These are phyloP conservation scores for Schwanniomyces etchellsii DNA, from an alignment of 1,139 yeast species.

Conservation along the genomic window DNA sequence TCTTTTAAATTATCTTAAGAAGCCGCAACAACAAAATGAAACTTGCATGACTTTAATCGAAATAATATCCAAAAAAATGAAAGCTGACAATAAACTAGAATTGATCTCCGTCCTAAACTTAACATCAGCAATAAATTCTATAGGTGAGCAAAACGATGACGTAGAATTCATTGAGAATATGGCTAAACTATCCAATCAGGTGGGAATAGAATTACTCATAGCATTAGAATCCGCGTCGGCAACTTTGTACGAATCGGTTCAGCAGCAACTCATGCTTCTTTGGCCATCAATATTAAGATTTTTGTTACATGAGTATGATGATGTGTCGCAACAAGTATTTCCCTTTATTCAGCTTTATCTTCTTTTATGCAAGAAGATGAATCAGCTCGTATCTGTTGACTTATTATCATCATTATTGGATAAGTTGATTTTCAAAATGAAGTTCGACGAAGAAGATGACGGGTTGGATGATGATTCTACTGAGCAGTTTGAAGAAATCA, in stretches of 20 bases:
- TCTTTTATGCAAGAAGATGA: constrained; percentile 59
- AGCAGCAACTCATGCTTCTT: constrained; percentile 31
- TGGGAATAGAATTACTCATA: constrained; percentile 69
- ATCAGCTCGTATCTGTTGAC: constrained; percentile 30
- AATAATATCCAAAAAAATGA: constrained; percentile 88
- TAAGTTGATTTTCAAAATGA: constrained; percentile 72
- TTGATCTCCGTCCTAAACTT: constrained; percentile 66
- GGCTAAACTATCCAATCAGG: constrained; percentile 68
- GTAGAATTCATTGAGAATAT: constrained; percentile 72
- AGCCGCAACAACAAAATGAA: constrained; percentile 40
- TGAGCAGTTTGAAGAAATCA: constrained; percentile 73
- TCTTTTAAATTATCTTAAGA: constrained; percentile 58
- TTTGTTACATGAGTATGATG: constrained; percentile 80
- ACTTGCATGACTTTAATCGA: constrained; percentile 76
- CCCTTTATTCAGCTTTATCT: constrained; percentile 75
- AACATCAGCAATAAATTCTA: constrained; percentile 45
- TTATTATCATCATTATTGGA: constrained; percentile 59
- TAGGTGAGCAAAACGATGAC: constrained; percentile 35
- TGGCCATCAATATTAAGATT: constrained; percentile 73
- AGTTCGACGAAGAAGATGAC: constrained; percentile 70
- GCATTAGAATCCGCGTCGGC: constrained; percentile 48
- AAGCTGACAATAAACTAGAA: constrained; percentile 77
- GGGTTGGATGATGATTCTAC: constrained; percentile 59
- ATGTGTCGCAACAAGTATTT: constrained; percentile 76
- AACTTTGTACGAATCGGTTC: constrained; percentile 38